These are phyloP conservation scores for Plasmodium inui DNA, from an alignment of 169 alveolate species.

Conservation along the genomic window DNA sequence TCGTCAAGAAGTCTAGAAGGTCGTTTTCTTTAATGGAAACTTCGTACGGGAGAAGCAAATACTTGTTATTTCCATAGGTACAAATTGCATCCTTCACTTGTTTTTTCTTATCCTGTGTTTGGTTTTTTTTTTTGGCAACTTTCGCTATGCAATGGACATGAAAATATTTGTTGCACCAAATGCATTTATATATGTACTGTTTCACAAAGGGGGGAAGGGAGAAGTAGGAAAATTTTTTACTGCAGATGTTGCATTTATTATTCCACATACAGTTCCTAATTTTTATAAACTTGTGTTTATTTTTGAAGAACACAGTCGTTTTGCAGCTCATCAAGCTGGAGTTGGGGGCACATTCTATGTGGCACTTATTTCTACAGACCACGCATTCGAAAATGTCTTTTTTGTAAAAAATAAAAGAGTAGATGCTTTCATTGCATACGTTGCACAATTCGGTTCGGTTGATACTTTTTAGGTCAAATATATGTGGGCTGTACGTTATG, in stretches of 20 bases:
- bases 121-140: background rate
- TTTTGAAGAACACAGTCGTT: constrained; percentile 52
- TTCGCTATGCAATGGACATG: constrained; percentile 76
- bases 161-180: constrained; percentile 81
- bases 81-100: constrained; percentile 16
- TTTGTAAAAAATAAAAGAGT: constrained; percentile 58
- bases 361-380: constrained; percentile 60
- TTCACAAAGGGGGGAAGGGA: constrained; percentile 11
- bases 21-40: constrained; percentile 27
- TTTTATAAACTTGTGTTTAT: constrained; percentile 67
- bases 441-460: constrained; percentile 53
- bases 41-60: constrained; percentile 42
- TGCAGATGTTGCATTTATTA: constrained; percentile 49
- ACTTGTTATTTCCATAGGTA: constrained; percentile 48
- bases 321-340: constrained; percentile 67
- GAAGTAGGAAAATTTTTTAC: constrained; percentile 44
- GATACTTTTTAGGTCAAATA: constrained; percentile 34
- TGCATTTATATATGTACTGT: constrained; percentile 68
- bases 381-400: constrained; percentile 70
- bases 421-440: constrained; percentile 63
- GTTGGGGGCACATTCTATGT: constrained; percentile 69
- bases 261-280: constrained; percentile 45
- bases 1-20: constrained; percentile 16
- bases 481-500: constrained; percentile 47
- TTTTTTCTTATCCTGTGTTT: background rate